Percentiles rank a stretch among this genome's conserved stretches.
phyloP scores from a whole-genome alignment of 1,284 basidiomycete genomes.

The Fomitiporia mediterranea region DNA sequence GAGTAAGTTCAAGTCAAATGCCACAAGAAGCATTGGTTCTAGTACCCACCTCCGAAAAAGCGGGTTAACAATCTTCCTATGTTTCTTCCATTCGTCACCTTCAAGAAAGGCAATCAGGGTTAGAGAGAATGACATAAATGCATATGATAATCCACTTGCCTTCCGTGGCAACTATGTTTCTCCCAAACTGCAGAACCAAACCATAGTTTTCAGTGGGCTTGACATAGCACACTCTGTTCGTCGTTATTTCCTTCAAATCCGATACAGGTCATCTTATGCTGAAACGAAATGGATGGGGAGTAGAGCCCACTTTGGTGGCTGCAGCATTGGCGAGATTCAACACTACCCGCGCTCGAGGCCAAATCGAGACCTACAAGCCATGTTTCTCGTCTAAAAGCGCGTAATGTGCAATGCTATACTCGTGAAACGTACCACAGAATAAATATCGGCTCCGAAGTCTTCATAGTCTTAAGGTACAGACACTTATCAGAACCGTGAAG shows the following conservation, averaged over 20 bases:
- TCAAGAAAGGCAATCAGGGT: too few species aligned
- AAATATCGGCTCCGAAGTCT: constrained; percentile 11
- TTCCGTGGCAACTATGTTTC: constrained; percentile 38
- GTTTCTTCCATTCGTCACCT: constrained; percentile 38
- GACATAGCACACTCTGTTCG: neutral
- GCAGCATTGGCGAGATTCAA: constrained; percentile 35
- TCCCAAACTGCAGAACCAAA: constrained; percentile 33
- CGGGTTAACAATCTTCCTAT: constrained; percentile 38
- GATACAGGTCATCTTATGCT: neutral
- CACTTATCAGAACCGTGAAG: too few species aligned
- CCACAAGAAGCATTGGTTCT: neutral
- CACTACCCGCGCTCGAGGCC: constrained; percentile 9
- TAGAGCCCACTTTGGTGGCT: constrained; percentile 31
- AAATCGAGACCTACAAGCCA: constrained; percentile 16
- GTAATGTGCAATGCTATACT: neutral
- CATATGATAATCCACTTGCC: too few species aligned
- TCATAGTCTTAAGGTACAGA: constrained; percentile 9
- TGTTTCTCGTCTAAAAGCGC: neutral
- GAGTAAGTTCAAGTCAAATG: constrained; percentile 21
- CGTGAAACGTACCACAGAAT: constrained; percentile 15
- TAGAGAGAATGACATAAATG: too few species aligned
- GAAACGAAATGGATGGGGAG: neutral
- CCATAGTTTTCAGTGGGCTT: constrained; percentile 29
- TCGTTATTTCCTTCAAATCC: constrained; percentile 12
- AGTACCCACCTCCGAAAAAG: constrained; percentile 35